Base-by-base conservation (phyloP, 139 green algal species). In the Tetradesmus obliquus region DNA sequence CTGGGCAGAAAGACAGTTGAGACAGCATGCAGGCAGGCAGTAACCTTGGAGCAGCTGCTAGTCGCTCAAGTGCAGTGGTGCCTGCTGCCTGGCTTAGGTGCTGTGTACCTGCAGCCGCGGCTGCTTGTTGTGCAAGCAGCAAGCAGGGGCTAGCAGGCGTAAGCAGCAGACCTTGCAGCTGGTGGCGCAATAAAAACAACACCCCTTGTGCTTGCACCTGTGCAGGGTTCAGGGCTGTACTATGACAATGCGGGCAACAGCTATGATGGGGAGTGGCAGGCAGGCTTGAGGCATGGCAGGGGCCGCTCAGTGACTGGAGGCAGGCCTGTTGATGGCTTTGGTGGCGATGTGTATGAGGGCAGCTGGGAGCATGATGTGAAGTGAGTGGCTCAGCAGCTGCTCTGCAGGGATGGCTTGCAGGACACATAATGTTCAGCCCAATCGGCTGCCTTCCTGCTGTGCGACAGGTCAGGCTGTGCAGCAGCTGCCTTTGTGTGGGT, bases 341-440 rank as follows among this genome's bases (percentile, higher is more conserved):
- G 94, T 12, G 95, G 91, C 0, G 94, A 97, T 69, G 95, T 98
- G 71, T 98, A 97, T 84, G 95, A 98, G 80, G 96, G 96, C 4
- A 76, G 94, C 32, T 98, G 94, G 89, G 88, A 95, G 32, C 88
- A 96, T 62, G 94, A 95, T 58, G 79, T 96, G 66, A 96, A 92
- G 94, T 96, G 92, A 94, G 95, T 91, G 1, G 7, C 10, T 32
- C 54, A 82, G 57, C 32, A 32, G 53, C 32, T 45, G 72, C 20
- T 17, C 8, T 79, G 71, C 32, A 45, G 32, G 32, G 10, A 3
- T 20, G 76, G 55, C 20, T 24, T 19, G 5, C 53, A 85, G 19
- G n/a, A 55, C 12, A 20, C 32, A 53, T 3, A 13, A 15, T n/a
- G 32, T 82, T 20, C 32, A n/a, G 7, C 20, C 15, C 66, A 15